Evolutionary conservation across 176 grass and related monocot species (phyloP).

Genomic region (Hyparrhenia diplandra): DNA sequence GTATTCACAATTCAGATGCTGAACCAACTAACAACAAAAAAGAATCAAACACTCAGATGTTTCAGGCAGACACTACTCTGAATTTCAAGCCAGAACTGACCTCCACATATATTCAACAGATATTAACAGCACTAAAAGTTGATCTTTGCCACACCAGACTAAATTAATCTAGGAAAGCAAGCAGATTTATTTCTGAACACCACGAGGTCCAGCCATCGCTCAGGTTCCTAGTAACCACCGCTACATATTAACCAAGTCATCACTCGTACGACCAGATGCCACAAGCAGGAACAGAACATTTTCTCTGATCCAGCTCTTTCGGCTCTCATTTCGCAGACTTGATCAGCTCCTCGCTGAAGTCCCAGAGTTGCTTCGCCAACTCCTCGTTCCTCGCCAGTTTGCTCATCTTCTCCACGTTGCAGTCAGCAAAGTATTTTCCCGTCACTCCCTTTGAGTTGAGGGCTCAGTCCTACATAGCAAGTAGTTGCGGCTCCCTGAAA

Average conservation of each 20-base stretch:
- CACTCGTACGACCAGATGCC: neutral
- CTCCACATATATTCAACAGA: too few species aligned
- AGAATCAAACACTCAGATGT: neutral
- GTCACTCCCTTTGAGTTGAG: slow-evolving; percentile 62
- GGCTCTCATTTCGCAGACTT: slow-evolving; percentile 48
- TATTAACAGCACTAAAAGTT: too few species aligned
- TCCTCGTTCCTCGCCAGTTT: slow-evolving; percentile 1
- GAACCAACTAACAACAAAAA: neutral
- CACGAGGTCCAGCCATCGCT: too few species aligned
- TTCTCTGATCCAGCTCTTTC: slow-evolving; percentile 2
- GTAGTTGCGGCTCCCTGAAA: slow-evolving; percentile 86
- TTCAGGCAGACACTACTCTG: neutral
- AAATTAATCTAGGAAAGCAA: too few species aligned
- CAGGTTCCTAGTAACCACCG: too few species aligned
- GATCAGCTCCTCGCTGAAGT: slow-evolving; percentile 73
- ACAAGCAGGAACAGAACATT: neutral
- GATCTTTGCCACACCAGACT: too few species aligned
- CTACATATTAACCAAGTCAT: neutral
- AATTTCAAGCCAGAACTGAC: neutral
- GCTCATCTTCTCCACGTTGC: slow-evolving; percentile 66
- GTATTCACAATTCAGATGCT: neutral
- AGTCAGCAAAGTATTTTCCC: slow-evolving; percentile 80
- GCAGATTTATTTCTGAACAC: too few species aligned
- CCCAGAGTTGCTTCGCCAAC: slow-evolving; percentile 65
- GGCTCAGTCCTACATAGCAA: slow-evolving; percentile 67